phyloP scores from a whole-genome alignment of 169 alveolate species.

The Sarcocystis neurona region DNA sequence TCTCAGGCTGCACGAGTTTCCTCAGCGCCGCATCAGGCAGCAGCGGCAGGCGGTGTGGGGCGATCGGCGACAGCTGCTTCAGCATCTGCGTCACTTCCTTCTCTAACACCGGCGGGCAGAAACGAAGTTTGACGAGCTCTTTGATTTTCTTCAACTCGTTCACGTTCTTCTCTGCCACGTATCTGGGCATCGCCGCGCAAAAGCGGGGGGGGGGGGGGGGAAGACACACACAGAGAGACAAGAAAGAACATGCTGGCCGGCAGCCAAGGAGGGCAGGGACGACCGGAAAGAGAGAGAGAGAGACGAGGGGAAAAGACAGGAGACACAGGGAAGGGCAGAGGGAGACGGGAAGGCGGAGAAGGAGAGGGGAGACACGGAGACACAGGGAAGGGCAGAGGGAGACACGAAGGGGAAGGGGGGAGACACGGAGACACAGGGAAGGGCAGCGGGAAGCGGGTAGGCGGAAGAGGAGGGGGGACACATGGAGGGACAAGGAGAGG shows the following conservation, averaged over 20 bases:
- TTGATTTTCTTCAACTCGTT: slow-evolving; percentile 74
- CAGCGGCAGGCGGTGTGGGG: slow-evolving; percentile 61
- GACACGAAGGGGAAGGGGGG: too few species aligned
- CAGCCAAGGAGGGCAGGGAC: neutral
- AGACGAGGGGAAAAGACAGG: neutral
- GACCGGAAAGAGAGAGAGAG: neutral
- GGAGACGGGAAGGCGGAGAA: neutral
- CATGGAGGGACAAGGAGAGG: neutral
- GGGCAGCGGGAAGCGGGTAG: neutral
- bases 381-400: too few species aligned
- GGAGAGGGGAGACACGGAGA: neutral
- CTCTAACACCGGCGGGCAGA: slow-evolving; percentile 77
- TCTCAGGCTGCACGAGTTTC: slow-evolving; percentile 80
- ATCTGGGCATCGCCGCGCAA: slow-evolving; percentile 47
- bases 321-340: neutral
- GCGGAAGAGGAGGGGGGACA: neutral
- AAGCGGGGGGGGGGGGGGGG: slow-evolving; percentile 2
- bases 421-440: neutral
- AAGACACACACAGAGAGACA: neutral
- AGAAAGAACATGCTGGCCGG: neutral
- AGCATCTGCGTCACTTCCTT: slow-evolving; percentile 77
- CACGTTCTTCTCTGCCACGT: slow-evolving; percentile 51
- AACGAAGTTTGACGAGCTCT: slow-evolving; percentile 72
- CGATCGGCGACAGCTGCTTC: slow-evolving; percentile 69
- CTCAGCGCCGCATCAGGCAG: slow-evolving; percentile 76